Evolutionary conservation across 1,284 basidiomycete genomes (phyloP).

Genomic region (Leucoagaricus sp.): DNA sequence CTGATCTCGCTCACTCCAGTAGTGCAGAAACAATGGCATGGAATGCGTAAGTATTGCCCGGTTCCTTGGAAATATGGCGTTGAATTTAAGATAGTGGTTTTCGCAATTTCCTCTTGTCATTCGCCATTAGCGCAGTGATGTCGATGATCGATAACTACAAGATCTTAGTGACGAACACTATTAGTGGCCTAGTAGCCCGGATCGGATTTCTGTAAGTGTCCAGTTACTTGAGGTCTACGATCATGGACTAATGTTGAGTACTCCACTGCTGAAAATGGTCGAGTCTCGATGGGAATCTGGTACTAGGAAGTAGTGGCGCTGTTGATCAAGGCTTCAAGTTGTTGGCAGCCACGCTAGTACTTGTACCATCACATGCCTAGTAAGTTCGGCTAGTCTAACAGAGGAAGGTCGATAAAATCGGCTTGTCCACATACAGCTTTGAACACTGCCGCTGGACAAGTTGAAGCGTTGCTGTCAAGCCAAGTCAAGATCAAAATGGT

Average conservation of each 20-base stretch:
- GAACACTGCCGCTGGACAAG: too few relatives aligned
- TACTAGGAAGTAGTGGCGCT: too few relatives aligned
- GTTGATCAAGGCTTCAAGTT: too few relatives aligned
- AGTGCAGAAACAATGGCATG: conserved; percentile 40
- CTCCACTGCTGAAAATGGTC: conserved; percentile 32
- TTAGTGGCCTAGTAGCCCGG: conserved; percentile 44
- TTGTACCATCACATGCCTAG: too few relatives aligned
- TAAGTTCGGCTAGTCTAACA: too few relatives aligned
- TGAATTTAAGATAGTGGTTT: conserved; percentile 43
- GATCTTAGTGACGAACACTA: conserved; percentile 51
- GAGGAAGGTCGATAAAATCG: too few relatives aligned
- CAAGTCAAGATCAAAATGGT: too few relatives aligned
- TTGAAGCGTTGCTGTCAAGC: too few relatives aligned
- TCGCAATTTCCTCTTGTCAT: conserved; percentile 43
- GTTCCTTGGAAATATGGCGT: too few relatives aligned
- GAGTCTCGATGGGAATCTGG: too few relatives aligned
- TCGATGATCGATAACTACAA: conserved; percentile 56
- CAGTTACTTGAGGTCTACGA: conserved; percentile 20
- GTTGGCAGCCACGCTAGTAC: too few relatives aligned
- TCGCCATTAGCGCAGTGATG: conserved; percentile 42
- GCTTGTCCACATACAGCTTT: too few relatives aligned
- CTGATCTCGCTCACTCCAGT: conserved; percentile 38
- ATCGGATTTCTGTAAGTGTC: conserved; percentile 44
- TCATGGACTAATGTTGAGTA: conserved; percentile 34
- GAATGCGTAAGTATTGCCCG: conserved; percentile 27